These are phyloP conservation scores for Neofusicoccum ribis DNA, from an alignment of 2,329 filamentous ascomycete species.

Conservation along the genomic window DNA sequence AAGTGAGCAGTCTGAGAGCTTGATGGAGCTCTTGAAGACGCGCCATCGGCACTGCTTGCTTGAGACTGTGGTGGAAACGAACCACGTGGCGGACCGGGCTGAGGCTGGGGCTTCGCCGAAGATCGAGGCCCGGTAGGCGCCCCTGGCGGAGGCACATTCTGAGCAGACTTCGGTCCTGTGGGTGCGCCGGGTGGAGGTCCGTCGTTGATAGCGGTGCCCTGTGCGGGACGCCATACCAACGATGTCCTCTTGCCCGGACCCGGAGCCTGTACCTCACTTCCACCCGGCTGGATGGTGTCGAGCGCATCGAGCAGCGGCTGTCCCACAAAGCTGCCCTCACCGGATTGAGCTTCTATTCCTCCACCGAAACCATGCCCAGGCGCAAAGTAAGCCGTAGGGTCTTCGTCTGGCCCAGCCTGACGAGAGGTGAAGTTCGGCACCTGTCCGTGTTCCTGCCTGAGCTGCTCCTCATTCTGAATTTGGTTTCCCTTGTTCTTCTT, in stretches of 20 bases:
- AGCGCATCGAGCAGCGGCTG: conserved; percentile 17
- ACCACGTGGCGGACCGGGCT: neutral
- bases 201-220: neutral
- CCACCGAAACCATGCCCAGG: neutral
- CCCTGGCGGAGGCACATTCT: neutral
- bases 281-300: neutral
- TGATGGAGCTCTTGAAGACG: no score
- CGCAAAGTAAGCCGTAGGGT: neutral
- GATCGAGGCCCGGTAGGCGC: neutral
- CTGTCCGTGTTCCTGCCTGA: neutral
- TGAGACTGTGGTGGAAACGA: neutral
- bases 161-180: neutral
- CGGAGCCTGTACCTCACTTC: neutral
- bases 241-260: neutral
- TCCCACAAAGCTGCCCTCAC: conserved; percentile 14
- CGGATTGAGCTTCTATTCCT: neutral
- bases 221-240: neutral
- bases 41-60: no score
- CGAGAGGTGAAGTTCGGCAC: neutral
- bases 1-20: neutral
- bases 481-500: neutral
- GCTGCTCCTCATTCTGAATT: neutral
- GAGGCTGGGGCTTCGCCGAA: neutral
- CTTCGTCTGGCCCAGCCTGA: neutral
- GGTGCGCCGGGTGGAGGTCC: neutral